Evolutionary conservation across 768 basidiomycete species (phyloP), one percentile per base, ranked within the genome.

Genomic region (Lanmaoa rubissima): DNA sequence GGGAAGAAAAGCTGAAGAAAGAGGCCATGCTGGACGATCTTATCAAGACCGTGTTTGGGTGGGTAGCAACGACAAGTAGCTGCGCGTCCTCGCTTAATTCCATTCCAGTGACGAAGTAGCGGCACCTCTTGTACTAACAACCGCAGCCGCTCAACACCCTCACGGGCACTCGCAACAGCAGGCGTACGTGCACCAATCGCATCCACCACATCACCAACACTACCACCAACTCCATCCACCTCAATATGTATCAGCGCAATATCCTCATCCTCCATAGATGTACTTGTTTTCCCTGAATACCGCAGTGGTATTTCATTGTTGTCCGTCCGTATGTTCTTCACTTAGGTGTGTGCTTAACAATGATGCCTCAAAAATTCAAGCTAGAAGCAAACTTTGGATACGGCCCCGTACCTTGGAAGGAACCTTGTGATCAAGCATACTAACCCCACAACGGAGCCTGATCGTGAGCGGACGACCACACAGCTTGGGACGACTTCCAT

Each of bases 1-100:
- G 76, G 60, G 75, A 71, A 53, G 82, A 84, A 70, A 78, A 75
- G 55, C 73, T 82, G 49, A 78, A 79, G 53, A 90, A 89, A 63
- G 88, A 90, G 48, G 70, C 61, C n/a, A 76, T 79, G 57, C 62
- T 90, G 47, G 84, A 89, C 62, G 74, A 76, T 39, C 65, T 85
- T 14, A 67, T 86, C 57, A 71, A 76, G 48, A 68, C 62, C 3
- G 66, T 71, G 48, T 85, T 85, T 69, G 83, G 84, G 84, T 82
- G 58, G 74, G 75, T 65, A 40, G 48, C 51, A 2, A 8, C 11
- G 56, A 69, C 55, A 21, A 31, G 31, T 32, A 13, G 5, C 40
- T 42, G 17, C 10, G 34, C 12, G 40, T 36, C 32, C 28, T n/a
- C 10, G 26, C 46, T 55, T 42, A 44, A 36, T 42, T 6, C 42